Conservation (phyloP, 2,329 filamentous ascomycete species). For the Aspergillus sojae region DNA sequence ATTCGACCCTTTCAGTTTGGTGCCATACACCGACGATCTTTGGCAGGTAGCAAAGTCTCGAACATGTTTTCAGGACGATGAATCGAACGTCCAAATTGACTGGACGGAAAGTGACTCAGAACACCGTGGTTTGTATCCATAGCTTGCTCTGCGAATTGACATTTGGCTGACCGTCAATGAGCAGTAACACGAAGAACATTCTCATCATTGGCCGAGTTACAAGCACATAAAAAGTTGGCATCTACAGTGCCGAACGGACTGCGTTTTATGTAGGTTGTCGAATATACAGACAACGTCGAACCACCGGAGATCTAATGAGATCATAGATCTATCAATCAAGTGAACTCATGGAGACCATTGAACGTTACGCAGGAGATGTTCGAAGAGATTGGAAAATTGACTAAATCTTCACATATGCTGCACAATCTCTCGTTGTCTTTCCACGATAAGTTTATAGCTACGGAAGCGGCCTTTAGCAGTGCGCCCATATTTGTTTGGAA, state of each 20-base stretch:
- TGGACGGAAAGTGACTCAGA: conserved; percentile 15
- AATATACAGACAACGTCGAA: neutral
- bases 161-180: neutral
- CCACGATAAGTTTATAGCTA: conserved; percentile 23
- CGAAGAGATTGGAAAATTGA: conserved; percentile 18
- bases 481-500: conserved; percentile 17
- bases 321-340: conserved; percentile 29
- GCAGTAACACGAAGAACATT: conserved; percentile 9
- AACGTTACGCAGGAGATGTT: conserved; percentile 28
- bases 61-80: conserved; percentile 12
- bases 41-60: conserved; percentile 10
- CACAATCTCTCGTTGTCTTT: conserved; percentile 29
- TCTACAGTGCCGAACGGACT: neutral
- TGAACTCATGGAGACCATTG: conserved; percentile 29
- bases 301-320: neutral
- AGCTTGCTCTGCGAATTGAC: neutral
- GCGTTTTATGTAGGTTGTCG: conserved; percentile 18
- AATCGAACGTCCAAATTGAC: conserved; percentile 11
- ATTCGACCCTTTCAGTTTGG: conserved; percentile 14
- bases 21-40: conserved; percentile 14
- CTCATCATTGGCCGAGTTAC: conserved; percentile 12
- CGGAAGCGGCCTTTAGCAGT: conserved; percentile 30
- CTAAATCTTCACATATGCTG: conserved; percentile 21
- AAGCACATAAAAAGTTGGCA: neutral
- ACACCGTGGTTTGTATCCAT: conserved; percentile 3